A percentile compares a stretch with the other conserved stretches of the same genome.
Conservation (phyloP, 2,329 filamentous ascomycete species). For the Daldinia sp. region DNA sequence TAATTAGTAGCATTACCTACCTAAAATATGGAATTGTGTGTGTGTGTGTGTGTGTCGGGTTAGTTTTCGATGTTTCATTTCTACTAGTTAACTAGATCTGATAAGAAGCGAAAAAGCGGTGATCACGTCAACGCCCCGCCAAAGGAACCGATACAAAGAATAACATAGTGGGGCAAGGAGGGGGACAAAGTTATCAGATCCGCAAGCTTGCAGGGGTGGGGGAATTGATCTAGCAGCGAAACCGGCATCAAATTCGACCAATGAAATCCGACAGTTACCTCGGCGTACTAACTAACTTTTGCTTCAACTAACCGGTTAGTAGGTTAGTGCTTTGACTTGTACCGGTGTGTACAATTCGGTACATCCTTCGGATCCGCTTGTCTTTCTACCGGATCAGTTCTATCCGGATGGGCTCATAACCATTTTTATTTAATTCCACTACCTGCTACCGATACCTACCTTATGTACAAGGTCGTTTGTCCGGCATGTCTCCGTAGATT, state of each 20-base stretch:
- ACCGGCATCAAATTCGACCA: constrained; percentile 24
- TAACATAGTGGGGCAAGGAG: constrained; percentile 12
- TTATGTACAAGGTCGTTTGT: too few relatives aligned
- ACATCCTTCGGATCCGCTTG: background rate
- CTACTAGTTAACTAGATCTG: constrained; percentile 19
- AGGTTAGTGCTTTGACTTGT: background rate
- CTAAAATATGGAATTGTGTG: too few relatives aligned
- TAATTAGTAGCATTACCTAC: too few relatives aligned
- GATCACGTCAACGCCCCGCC: constrained; percentile 27
- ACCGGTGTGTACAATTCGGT: background rate
- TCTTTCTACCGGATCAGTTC: background rate
- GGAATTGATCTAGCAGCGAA: constrained; percentile 14
- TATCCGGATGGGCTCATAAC: background rate
- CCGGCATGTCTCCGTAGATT: background rate
- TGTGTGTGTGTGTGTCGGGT: too few relatives aligned
- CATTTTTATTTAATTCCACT: background rate
- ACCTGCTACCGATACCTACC: background rate
- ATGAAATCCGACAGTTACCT: constrained; percentile 11
- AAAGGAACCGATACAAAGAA: background rate
- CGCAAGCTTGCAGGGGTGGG: constrained; percentile 36
- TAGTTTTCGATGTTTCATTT: constrained; percentile 35
- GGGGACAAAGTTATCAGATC: constrained; percentile 44
- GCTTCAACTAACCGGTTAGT: too few relatives aligned
- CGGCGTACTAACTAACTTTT: too few relatives aligned
- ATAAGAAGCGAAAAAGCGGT: constrained; percentile 30